phyloP scores from a whole-genome alignment of 371 early-diverging fungal genomes.

The Actinomortierella wolfii region DNA sequence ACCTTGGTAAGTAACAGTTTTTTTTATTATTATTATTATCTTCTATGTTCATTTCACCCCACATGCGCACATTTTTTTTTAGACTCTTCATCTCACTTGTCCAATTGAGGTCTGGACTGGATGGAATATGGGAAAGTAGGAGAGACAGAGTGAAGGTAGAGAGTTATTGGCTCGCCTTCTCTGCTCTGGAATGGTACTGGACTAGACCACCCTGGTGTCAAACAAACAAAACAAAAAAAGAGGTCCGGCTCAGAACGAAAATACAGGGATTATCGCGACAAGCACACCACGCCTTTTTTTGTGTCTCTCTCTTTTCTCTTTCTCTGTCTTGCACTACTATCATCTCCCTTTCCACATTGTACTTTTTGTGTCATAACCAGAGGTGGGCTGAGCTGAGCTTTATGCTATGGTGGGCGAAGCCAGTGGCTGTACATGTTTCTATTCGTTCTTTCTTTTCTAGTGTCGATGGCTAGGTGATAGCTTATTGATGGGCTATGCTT shows the following conservation, averaged over 20 bases:
- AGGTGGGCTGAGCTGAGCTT: background rate
- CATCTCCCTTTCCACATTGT: too few species aligned
- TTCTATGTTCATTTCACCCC: too few species aligned
- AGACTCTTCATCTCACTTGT: too few species aligned
- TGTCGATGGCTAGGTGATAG: too few species aligned
- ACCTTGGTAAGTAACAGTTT: conserved; percentile 52
- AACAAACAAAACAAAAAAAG: background rate
- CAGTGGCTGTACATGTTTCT: background rate
- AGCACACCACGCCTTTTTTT: background rate
- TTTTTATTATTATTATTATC: background rate
- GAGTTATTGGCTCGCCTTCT: background rate
- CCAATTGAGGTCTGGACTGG: background rate
- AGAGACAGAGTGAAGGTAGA: background rate
- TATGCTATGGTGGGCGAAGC: too few species aligned
- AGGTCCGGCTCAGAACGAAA: background rate
- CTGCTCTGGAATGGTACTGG: background rate
- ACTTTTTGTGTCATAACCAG: too few species aligned
- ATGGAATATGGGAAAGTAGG: background rate
- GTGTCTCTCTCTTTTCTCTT: background rate
- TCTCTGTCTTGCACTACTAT: too few species aligned
- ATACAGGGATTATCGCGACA: background rate
- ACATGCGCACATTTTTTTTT: too few species aligned
- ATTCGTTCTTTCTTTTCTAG: background rate
- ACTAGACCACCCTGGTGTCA: background rate
- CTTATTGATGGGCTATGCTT: too few species aligned